phyloP scores from a whole-genome alignment of 2,329 filamentous ascomycete species.

The Phyllosticta ampelicida region DNA sequence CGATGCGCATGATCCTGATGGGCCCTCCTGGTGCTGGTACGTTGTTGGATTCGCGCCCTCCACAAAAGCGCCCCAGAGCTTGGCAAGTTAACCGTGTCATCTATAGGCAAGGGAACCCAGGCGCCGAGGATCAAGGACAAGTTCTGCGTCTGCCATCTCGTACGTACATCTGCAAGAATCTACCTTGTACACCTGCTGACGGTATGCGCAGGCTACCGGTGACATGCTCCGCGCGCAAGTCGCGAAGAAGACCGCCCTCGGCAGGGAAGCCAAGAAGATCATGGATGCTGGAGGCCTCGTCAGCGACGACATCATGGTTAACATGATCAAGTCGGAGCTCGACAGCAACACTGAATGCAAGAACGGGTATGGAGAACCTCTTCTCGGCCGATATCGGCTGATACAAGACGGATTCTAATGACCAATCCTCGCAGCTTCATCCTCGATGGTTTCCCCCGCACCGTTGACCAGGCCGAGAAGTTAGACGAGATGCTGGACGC shows the following conservation, averaged over 20 bases:
- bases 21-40: slow-evolving; percentile 93
- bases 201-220: slow-evolving; percentile 65
- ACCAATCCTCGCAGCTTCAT: slow-evolving; percentile 62
- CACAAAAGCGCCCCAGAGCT: neutral
- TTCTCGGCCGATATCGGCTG: neutral
- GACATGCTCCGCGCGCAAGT: slow-evolving; percentile 99
- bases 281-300: slow-evolving; percentile 98
- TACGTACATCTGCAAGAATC: slow-evolving; percentile 38
- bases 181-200: neutral
- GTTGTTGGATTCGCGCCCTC: slow-evolving; percentile 25
- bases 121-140: slow-evolving; percentile 97
- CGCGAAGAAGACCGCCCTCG: slow-evolving; percentile 89
- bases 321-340: slow-evolving; percentile 98
- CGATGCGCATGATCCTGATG: slow-evolving; percentile 91
- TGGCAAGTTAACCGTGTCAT: slow-evolving; percentile 18
- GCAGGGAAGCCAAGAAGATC: slow-evolving; percentile 98
- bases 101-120: slow-evolving; percentile 91
- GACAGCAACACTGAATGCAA: slow-evolving; percentile 91
- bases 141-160: slow-evolving; percentile 93
- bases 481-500: slow-evolving; percentile 81
- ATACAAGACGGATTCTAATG: neutral
- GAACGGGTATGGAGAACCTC: slow-evolving; percentile 62
- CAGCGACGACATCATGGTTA: slow-evolving; percentile 97
- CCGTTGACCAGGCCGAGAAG: slow-evolving; percentile 86
- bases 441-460: slow-evolving; percentile 95